phyloP scores from a whole-genome alignment of 495 filamentous ascomycete genomes.

The Paragyromitra xinjiangensis region DNA sequence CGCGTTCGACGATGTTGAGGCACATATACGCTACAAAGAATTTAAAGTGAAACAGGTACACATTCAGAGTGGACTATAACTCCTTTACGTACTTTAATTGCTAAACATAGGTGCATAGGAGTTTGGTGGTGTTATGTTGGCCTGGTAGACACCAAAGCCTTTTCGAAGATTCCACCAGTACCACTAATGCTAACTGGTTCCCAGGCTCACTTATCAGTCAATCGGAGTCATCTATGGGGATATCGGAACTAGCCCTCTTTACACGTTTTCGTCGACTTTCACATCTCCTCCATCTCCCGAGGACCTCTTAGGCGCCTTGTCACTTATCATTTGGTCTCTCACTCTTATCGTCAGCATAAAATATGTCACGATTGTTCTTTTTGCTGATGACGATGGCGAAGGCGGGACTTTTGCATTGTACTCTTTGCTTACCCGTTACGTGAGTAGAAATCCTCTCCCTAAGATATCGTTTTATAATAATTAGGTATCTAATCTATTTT shows the following conservation, averaged over 20 bases:
- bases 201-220: conserved; percentile 71
- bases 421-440: conserved; percentile 74
- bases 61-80: neutral
- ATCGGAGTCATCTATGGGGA: conserved; percentile 80
- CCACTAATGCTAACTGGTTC: conserved; percentile 23
- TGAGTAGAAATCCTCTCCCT: conserved; percentile 56
- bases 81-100: neutral
- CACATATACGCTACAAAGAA: conserved; percentile 46
- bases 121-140: conserved; percentile 42
- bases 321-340: conserved; percentile 77
- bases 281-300: conserved; percentile 65
- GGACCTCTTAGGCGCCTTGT: conserved; percentile 74
- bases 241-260: conserved; percentile 78
- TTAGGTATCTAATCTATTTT: neutral
- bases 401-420: conserved; percentile 80
- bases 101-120: conserved; percentile 25
- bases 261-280: conserved; percentile 78
- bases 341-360: conserved; percentile 79
- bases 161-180: conserved; percentile 19
- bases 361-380: conserved; percentile 74
- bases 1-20: conserved; percentile 41
- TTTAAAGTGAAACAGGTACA: conserved; percentile 42
- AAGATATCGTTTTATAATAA: neutral
- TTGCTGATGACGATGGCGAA: conserved; percentile 79
- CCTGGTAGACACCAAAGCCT: conserved; percentile 17